phyloP scores from a whole-genome alignment of 805 yeast genomes.

The Tetrapisispora pingtungensis region DNA sequence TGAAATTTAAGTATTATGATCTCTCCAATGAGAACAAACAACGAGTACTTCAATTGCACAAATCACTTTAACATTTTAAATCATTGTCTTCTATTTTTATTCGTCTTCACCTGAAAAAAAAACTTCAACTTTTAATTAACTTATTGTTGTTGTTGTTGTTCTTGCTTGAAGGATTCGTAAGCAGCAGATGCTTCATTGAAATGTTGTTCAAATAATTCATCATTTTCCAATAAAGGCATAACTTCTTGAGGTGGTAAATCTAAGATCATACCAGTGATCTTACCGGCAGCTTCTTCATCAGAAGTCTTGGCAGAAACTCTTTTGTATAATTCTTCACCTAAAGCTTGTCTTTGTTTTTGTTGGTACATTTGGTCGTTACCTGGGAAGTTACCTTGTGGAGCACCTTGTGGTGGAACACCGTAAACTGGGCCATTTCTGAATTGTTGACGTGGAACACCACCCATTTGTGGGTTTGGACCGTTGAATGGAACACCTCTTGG shows the following conservation, averaged over 20 bases:
- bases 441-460: slow-evolving; percentile 63
- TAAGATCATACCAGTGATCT: slow-evolving; percentile 97
- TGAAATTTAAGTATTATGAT: no score
- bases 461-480: slow-evolving; percentile 73
- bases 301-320: slow-evolving; percentile 79
- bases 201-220: slow-evolving; percentile 78
- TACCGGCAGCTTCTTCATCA: slow-evolving; percentile 93
- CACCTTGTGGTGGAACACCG: slow-evolving; percentile 69
- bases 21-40: no score
- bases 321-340: slow-evolving; percentile 96
- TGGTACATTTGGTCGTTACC: slow-evolving; percentile 46
- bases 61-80: no score
- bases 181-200: slow-evolving; percentile 92
- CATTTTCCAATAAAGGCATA: slow-evolving; percentile 79
- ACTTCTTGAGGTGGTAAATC: slow-evolving; percentile 91
- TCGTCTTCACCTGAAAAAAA: not conserved
- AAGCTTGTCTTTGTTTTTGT: slow-evolving; percentile 91
- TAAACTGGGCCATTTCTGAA: slow-evolving; percentile 69
- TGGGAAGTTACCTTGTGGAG: slow-evolving; percentile 46
- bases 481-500: slow-evolving; percentile 79
- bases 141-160: slow-evolving; percentile 22
- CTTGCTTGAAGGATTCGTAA: slow-evolving; percentile 78
- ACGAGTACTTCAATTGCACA: no score
- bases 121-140: not conserved
- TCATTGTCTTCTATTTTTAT: not conserved